Evolutionary conservation across 2,329 filamentous ascomycete species (phyloP), one percentile per base, ranked within the genome.

Genomic region (Raffaelea albimanens): DNA sequence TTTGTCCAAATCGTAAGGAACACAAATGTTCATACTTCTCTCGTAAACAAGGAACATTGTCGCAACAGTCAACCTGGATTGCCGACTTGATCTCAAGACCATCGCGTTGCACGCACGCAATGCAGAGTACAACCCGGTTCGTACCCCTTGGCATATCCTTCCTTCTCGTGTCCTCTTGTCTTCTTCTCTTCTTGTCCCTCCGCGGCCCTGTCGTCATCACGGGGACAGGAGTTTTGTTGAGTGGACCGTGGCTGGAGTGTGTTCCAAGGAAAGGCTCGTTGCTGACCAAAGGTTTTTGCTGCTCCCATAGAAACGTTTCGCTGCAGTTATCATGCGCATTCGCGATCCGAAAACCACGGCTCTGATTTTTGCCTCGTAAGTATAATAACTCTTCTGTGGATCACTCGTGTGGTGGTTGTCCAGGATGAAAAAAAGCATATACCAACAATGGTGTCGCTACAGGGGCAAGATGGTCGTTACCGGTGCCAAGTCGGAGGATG

Each of bases 391-490:
- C 8, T 16, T 23, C n/a, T 39, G 3, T 42, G n/a, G n/a, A 3
- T 40, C 1, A 31, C 18, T 16, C 13, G 19, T 19, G 9, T n/a
- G 31, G n/a, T 5, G 7, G 40, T 42, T 29, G 10, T 34, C 31
- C 31, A 10, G 31, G 14, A 8, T 38, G 7, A 16, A 38, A 43
- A 25, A 19, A 25, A 39, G 23, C 29, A 38, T 23, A 19, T 50
- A 38, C 49, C 50, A 50, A 52, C 50, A 21, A 7, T 18, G 42
- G 5, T 31, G 18, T 23, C 34, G 14, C 11, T 45, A 11, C 50
- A 94, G 86, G 1, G 93, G 93, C 69, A 98, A 98, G 79, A 98
- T 98, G 93, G 93, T 98, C 43, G 93, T 97, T 16, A 98, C 93
- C 47, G 91, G 91, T 72, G 91, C 91, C 54, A 97, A 97, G 72